These are phyloP conservation scores for Neurospora cerealis DNA, from an alignment of 495 filamentous ascomycete genomes.

Conservation along the genomic window DNA sequence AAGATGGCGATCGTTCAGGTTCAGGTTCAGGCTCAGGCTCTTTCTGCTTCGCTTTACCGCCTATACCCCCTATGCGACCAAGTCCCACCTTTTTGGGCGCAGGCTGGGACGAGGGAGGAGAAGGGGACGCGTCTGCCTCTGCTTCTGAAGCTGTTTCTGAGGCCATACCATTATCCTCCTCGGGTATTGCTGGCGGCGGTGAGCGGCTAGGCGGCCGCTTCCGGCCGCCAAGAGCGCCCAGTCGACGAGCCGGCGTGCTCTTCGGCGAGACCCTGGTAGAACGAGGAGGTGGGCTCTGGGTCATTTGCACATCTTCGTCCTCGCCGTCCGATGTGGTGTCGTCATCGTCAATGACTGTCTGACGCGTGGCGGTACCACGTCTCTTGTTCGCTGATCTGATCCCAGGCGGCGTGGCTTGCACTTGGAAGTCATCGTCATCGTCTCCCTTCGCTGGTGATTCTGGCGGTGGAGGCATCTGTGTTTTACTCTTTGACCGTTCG, in stretches of 20 bases:
- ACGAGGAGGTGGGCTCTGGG: conserved; percentile 5
- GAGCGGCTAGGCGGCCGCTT: conserved; percentile 5
- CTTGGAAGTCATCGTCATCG: conserved; percentile 40
- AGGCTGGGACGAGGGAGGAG: conserved; percentile 10
- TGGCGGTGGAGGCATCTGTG: conserved; percentile 3
- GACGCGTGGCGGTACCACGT: background rate
- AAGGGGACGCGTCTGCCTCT: conserved; percentile 10
- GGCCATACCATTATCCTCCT: background rate
- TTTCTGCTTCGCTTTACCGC: conserved; percentile 2
- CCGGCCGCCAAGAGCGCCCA: conserved; percentile 22
- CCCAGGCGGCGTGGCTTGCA: conserved; percentile 37
- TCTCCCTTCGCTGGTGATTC: background rate
- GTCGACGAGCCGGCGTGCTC: background rate
- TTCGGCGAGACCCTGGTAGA: background rate
- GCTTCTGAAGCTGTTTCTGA: conserved; percentile 35
- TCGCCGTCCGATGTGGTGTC: conserved; percentile 26
- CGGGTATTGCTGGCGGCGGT: conserved; percentile 4
- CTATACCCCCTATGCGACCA: conserved; percentile 35
- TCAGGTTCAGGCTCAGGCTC: background rate
- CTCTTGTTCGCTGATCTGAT: conserved; percentile 12
- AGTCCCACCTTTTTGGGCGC: conserved; percentile 20
- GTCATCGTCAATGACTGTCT: conserved; percentile 15
- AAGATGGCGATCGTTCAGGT: conserved; percentile 9
- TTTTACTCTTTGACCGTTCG: conserved; percentile 12
- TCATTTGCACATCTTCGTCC: conserved; percentile 10